Conservation (phyloP, 805 yeast genomes). For the Candida loeiensis region DNA sequence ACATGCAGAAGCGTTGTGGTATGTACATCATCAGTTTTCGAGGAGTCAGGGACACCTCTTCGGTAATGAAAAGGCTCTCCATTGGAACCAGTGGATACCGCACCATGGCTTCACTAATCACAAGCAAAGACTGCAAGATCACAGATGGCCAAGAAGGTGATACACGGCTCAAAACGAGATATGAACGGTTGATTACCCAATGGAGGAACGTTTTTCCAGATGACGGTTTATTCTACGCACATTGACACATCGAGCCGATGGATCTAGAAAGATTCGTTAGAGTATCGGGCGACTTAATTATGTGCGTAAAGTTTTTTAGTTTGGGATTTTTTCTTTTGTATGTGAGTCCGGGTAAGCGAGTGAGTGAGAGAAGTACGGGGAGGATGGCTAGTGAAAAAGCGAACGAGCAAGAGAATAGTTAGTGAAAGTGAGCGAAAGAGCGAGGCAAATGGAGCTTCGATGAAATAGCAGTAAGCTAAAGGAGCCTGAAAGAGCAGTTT, state of each 20-base stretch:
- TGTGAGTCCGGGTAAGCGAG: slow-evolving; percentile 1
- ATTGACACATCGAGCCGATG: slow-evolving; percentile 49
- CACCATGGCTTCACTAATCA: too few relatives aligned
- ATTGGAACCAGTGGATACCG: slow-evolving; percentile 2
- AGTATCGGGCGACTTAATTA: slow-evolving; percentile 46
- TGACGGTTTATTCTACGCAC: slow-evolving; percentile 33
- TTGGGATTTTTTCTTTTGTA: not conserved
- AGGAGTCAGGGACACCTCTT: not conserved
- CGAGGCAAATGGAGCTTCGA: too few relatives aligned
- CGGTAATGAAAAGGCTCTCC: not conserved
- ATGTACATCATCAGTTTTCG: slow-evolving; percentile 5
- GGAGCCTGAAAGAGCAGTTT: too few relatives aligned
- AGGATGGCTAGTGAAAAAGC: too few relatives aligned
- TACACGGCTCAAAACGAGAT: slow-evolving; percentile 5
- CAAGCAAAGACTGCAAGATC: slow-evolving; percentile 1
- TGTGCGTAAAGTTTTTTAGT: slow-evolving; percentile 7
- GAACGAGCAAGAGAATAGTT: not conserved
- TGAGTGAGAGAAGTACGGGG: too few relatives aligned
- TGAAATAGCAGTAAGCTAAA: too few relatives aligned
- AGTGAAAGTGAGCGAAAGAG: not conserved
- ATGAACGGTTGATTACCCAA: not conserved
- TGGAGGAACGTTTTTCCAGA: not conserved
- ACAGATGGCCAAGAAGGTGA: not conserved
- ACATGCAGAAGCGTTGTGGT: too few relatives aligned
- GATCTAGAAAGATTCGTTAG: slow-evolving; percentile 27